Base-by-base conservation (phyloP, 441 rosid genomes). In the Croton setiger region DNA sequence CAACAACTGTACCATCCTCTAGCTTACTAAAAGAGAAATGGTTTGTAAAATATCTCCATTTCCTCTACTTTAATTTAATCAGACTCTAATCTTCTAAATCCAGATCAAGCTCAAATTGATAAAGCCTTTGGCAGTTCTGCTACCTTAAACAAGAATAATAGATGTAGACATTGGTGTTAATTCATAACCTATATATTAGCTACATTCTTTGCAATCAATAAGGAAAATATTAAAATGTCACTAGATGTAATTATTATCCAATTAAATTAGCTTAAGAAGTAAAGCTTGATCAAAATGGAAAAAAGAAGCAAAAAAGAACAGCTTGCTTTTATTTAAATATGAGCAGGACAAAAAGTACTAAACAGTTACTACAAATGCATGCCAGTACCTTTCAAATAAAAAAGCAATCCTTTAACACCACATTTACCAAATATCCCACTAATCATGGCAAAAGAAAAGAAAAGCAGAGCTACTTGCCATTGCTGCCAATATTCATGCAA, bases 401-500 rank as follows among this genome's bases (percentile, higher is more conserved):
- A n/a, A 49, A 71, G 57, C 49, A 43, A 6, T 57, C 53, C 23
- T 48, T 55, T 43, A 58, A 45, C 64, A 39, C 68, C 72, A 65
- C 47, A 64, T 75, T 72, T 39, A 53, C 54, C 69, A 57, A 27
- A 64, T 59, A 64, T 57, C 60, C 69, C 48, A 44, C 55, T 66
- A 44, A 71, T 68, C 63, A 62, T 60, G n/a, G 44, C 17, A 44
- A 67, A 18, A 5, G 43, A 68, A 72, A 14, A 54, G 43, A 39
- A 39, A 39, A 39, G 60, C 63, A 39, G 5, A 39, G 60, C 63
- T 35, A 64, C 14, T 31, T 70, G 65, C 64, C 66, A 69, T 20
- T 70, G 70, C 71, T 67, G 62, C 62, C 64, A 68, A 23, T 67
- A 74, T 73, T 68, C 64, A 71, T 63, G 65, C 21, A 45, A 72